Percentiles rank a stretch among this genome's conserved stretches.
Evolutionary conservation across 2,329 filamentous ascomycete species (phyloP).

Genomic region (Thermomyces lanuginosus): DNA sequence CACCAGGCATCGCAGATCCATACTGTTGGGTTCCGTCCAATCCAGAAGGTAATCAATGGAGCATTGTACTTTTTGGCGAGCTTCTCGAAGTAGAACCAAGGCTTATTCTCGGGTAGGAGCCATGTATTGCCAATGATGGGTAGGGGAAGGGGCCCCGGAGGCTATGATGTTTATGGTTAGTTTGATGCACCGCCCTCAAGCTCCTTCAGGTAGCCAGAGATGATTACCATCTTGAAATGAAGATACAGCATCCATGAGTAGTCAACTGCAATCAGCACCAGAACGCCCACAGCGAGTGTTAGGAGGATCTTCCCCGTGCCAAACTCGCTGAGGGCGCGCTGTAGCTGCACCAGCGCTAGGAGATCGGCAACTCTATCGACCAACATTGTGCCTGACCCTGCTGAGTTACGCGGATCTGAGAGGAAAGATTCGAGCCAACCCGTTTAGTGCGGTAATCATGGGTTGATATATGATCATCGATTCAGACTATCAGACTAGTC

Average conservation of each 20-base stretch:
- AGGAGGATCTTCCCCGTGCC: conserved; percentile 2
- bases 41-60: conserved; percentile 41
- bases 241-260: conserved; percentile 14
- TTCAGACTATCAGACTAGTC: no score
- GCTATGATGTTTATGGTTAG: conserved; percentile 17
- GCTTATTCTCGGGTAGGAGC: conserved; percentile 37
- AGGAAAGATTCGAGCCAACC: no score
- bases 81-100: conserved; percentile 42
- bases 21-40: conserved; percentile 24
- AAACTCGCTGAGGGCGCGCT: conserved; percentile 3
- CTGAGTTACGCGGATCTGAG: no score
- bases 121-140: conserved; percentile 43
- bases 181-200: not conserved
- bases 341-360: conserved; percentile 5
- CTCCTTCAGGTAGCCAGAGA: not conserved
- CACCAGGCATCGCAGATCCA: conserved; percentile 14
- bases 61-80: conserved; percentile 35
- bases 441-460: no score
- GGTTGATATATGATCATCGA: no score
- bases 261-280: conserved; percentile 8
- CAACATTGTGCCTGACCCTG: conserved; percentile 3
- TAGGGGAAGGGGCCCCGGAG: conserved; percentile 38
- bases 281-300: conserved; percentile 1
- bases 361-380: conserved; percentile 4
- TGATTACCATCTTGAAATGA: conserved; percentile 12